Base-by-base conservation (phyloP, 306 rosid species). In the Carpinus fangiana region DNA sequence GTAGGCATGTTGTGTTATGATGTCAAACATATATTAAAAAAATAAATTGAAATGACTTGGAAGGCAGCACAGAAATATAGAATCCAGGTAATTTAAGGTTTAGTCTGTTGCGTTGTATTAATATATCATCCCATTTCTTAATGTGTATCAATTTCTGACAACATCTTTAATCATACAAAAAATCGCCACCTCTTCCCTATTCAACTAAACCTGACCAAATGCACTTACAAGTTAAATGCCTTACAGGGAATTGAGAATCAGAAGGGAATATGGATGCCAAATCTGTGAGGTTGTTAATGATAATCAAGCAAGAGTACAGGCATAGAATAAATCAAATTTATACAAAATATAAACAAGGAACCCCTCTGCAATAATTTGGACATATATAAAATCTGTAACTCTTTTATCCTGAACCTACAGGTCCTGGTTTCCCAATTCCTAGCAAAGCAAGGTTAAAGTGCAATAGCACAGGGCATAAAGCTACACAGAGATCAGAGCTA, bases 391-490 rank as follows among this genome's bases (percentile, higher is more conserved):
- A 36, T 8, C 7, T 34, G 14, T 9, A 8, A 66, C 26, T 8
- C 57, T 28, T 7, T 62, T 6, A 61, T 34, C 16, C 16, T 20
- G 76, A 72, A 11, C 14, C 59, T 8, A 20, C 43, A 14, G 18
- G 36, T 38, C 48, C 46, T 41, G 46, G 46, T 45, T 41, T 12
- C 17, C 16, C 3, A 13, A 23, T 54, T 61, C 41, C 75, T 11
- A 57, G 26, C 66, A 74, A 64, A 18, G 70, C 59, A 70, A n/a
- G 54, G 23, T 28, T 43, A 7, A 57, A 36, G 80, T 45, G 55
- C 71, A 21, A 69, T 21, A 68, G 46, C 73, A 23, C 31, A 55
- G 23, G 64, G 2, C 53, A 72, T 12, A 36, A 36, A 62, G 51
- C 51, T 20, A 23, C 53, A n/a, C 70, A 45, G 60, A 21, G 34